These are phyloP conservation scores for Teunomyces cretensis DNA, from an alignment of 805 yeast species.

Conservation along the genomic window DNA sequence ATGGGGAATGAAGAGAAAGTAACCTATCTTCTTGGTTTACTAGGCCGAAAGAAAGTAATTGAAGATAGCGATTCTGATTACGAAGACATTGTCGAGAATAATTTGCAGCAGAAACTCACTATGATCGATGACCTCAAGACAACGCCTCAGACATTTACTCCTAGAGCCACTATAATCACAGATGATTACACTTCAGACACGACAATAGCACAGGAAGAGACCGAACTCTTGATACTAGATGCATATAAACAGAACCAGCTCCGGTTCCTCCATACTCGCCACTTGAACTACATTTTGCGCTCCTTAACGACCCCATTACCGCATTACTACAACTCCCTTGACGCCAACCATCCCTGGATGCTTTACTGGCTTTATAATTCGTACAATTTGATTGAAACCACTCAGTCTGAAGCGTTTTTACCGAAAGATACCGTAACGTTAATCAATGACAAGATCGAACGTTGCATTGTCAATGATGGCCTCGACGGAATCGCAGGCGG, in stretches of 20 bases:
- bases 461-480: slow-evolving; percentile 31
- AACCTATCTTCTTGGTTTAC: slow-evolving; percentile 4
- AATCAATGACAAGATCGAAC: slow-evolving; percentile 23
- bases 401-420: slow-evolving; percentile 17
- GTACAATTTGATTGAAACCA: slow-evolving; percentile 14
- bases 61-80: slow-evolving; percentile 16
- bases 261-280: slow-evolving; percentile 26
- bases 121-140: slow-evolving; percentile 3
- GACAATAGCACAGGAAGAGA: slow-evolving; percentile 9
- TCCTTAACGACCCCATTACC: slow-evolving; percentile 50
- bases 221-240: slow-evolving; percentile 10
- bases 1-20: slow-evolving; percentile 7
- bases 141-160: slow-evolving; percentile 8
- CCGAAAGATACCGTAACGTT: slow-evolving; percentile 27
- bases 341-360: slow-evolving; percentile 93
- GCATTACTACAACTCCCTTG: slow-evolving; percentile 52
- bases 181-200: slow-evolving; percentile 13
- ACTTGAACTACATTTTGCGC: slow-evolving; percentile 43
- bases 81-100: slow-evolving; percentile 18
- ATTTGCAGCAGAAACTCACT: slow-evolving; percentile 1
- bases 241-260: slow-evolving; percentile 6
- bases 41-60: not conserved
- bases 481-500: slow-evolving; percentile 83
- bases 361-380: slow-evolving; percentile 77
- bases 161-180: not conserved